These are phyloP conservation scores for Cyclotella atomus DNA, from an alignment of 108 stramenopile species.

Conservation along the genomic window DNA sequence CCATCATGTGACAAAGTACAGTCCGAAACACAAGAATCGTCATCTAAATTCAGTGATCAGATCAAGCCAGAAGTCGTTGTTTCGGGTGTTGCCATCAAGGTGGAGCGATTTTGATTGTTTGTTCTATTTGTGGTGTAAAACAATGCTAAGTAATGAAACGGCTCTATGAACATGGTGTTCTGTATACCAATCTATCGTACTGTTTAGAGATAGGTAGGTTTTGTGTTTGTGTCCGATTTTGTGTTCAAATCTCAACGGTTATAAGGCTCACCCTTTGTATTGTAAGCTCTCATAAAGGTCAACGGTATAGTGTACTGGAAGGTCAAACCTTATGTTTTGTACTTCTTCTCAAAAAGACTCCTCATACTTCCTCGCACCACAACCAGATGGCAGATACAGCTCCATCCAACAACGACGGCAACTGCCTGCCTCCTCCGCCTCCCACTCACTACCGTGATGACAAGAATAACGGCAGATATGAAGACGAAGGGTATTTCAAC, in stretches of 20 bases:
- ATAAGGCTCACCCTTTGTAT: too few relatives aligned
- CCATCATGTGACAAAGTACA: not conserved
- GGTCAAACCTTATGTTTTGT: too few relatives aligned
- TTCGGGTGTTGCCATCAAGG: not conserved
- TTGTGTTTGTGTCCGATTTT: not conserved
- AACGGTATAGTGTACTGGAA: too few relatives aligned
- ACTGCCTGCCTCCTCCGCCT: constrained; percentile 32
- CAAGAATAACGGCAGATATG: not conserved
- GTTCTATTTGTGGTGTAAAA: not conserved
- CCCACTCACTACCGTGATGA: constrained; percentile 13
- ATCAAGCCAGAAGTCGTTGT: not conserved
- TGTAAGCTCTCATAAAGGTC: too few relatives aligned
- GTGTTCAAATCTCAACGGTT: not conserved
- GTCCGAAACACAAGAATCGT: not conserved
- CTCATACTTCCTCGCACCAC: too few relatives aligned
- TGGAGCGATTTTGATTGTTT: not conserved
- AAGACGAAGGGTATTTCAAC: not conserved
- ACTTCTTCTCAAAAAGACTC: too few relatives aligned
- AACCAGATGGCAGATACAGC: constrained; percentile 2
- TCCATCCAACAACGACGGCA: constrained; percentile 36
- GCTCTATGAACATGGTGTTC: too few relatives aligned
- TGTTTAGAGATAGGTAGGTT: too few relatives aligned
- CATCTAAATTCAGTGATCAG: not conserved
- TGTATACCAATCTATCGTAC: too few relatives aligned
- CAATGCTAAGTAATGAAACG: too few relatives aligned